Evolutionary conservation across 2,329 filamentous ascomycete genomes (phyloP).

Genomic region (Septoria linicola): DNA sequence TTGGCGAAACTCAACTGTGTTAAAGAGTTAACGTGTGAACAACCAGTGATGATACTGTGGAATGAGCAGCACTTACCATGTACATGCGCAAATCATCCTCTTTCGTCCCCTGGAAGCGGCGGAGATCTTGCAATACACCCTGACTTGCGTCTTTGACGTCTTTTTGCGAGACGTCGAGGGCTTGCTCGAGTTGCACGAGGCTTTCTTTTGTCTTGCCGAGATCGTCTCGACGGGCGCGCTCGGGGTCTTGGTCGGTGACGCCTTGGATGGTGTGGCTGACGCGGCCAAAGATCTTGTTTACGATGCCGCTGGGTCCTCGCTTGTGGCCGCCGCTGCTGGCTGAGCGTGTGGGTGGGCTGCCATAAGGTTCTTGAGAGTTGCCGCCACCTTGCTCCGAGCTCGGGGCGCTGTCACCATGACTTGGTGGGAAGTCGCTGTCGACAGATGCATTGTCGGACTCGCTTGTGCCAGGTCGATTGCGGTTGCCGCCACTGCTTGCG

Average conservation of each 20-base stretch:
- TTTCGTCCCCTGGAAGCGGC: constrained; percentile 91
- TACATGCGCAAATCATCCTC: constrained; percentile 91
- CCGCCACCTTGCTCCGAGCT: constrained; percentile 67
- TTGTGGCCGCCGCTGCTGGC: constrained; percentile 55
- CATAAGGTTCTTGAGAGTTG: constrained; percentile 49
- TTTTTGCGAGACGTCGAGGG: constrained; percentile 79
- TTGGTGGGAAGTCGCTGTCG: constrained; percentile 93
- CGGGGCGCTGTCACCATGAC: constrained; percentile 57
- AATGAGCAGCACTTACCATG: constrained; percentile 76
- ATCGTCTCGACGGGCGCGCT: constrained; percentile 84
- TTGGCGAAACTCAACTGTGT: constrained; percentile 82
- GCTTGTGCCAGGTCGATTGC: constrained; percentile 27
- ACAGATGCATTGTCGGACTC: constrained; percentile 81
- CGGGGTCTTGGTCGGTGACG: constrained; percentile 93
- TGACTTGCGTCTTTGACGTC: constrained; percentile 91
- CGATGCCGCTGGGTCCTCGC: constrained; percentile 83
- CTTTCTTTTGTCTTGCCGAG: constrained; percentile 95
- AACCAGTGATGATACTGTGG: not conserved
- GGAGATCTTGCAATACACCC: constrained; percentile 84
- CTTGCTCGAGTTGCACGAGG: constrained; percentile 83
- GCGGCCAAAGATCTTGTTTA: constrained; percentile 88
- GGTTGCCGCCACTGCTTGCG: constrained; percentile 41
- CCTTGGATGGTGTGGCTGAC: constrained; percentile 95
- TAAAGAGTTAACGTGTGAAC: constrained; percentile 6
- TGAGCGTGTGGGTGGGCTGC: constrained; percentile 31